Evolutionary conservation across 2,329 filamentous ascomycete species (phyloP), one percentile per base, ranked within the genome.

Genomic region (Atkinsonella hypoxylon): DNA sequence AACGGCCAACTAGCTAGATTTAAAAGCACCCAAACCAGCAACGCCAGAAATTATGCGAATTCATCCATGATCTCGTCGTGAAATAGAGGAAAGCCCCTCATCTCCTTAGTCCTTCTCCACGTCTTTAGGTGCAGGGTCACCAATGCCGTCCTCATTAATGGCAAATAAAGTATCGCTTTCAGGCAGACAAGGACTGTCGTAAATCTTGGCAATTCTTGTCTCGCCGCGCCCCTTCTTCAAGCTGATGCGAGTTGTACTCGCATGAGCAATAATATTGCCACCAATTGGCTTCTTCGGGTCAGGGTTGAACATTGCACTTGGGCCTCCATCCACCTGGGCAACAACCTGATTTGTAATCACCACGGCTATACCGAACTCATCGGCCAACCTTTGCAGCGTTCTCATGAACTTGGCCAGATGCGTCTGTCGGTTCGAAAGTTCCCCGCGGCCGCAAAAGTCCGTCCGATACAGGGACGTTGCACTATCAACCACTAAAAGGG

Each of bases 311-410:
- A 98, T 98, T 54, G 91, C 83, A 62, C 86, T 91, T 31, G 91
- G 90, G 3, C 93, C 93, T 55, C 93, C 93, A 63, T 98, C 93
- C 9, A 98, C 93, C 67, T 98, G 94, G 10, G 93, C 93, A 40
- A 98, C 94, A 31, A 98, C 93, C 67, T 98, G 93, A 64, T 98
- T 98, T 42, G 93, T 97, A 62, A 98, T 98, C 59, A 98, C 89
- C 8, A 98, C 93, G 0, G 93, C 93, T 59, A 98, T 96, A 52
- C 93, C 93, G 64, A 98, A 98, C 67, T 85, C 82, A 58, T 86
- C 82, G 4, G 82, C 82, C 22, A 93, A 76, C 11, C 87, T 76
- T 68, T 93, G 88, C 22, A 94, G 74, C 2, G 81, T 89, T 49
- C 88, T 81, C 85, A 94, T 85, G 64, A 94, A 94, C 65, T 90